Evolutionary conservation across 352 stramenopile species (phyloP).

Genomic region (Elongisporangium anandrum): DNA sequence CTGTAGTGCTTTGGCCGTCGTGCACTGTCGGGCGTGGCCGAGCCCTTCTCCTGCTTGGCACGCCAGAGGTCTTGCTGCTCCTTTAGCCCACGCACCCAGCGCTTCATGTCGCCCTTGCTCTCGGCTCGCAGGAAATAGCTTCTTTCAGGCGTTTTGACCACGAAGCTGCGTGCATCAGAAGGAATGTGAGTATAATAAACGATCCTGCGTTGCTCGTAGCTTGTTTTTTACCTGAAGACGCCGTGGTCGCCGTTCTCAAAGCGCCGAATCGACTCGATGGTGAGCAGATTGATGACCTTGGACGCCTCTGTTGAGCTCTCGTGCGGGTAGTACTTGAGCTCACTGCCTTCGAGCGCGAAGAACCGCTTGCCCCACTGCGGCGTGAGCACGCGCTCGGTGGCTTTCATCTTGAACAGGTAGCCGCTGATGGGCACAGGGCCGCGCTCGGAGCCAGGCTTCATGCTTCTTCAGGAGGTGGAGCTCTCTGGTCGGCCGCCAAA

Average conservation of each 20-base stretch:
- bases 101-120: conserved; percentile 86
- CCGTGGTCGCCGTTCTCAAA: conserved; percentile 84
- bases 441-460: conserved; percentile 49
- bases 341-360: conserved; percentile 66
- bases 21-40: conserved; percentile 17
- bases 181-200: neutral
- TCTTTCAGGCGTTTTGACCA: conserved; percentile 68
- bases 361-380: conserved; percentile 82
- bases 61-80: conserved; percentile 83
- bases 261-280: conserved; percentile 70
- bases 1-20: conserved; percentile 77
- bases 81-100: conserved; percentile 74
- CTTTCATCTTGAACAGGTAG: conserved; percentile 86
- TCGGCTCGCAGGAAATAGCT: conserved; percentile 81
- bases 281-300: conserved; percentile 68
- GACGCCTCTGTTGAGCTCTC: conserved; percentile 53
- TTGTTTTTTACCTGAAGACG: conserved; percentile 32
- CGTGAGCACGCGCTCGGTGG: conserved; percentile 57
- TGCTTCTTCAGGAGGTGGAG: conserved; percentile 10
- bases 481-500: neutral
- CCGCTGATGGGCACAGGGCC: conserved; percentile 72
- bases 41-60: conserved; percentile 36
- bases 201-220: too few species aligned
- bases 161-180: conserved; percentile 33
- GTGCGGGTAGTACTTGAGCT: conserved; percentile 80